A percentile compares a stretch with the other conserved stretches of the same genome.
These are phyloP conservation scores for Gracilaria gracilis DNA, from an alignment of 23 red algal genomes.

Conservation along the genomic window DNA sequence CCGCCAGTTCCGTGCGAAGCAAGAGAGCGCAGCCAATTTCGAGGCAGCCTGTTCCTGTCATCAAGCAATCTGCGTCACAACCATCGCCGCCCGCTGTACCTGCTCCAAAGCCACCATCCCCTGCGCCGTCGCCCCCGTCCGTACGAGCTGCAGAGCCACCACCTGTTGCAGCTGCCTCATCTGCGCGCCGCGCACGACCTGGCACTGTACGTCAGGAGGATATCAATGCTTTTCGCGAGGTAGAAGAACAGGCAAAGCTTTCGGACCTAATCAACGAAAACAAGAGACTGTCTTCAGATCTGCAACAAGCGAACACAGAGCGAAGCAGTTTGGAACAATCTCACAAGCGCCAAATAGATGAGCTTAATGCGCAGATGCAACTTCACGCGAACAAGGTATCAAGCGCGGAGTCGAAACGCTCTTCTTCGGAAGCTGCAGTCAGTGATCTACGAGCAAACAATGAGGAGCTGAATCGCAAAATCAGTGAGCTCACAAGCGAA, in stretches of 20 bases:
- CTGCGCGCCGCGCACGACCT: background rate
- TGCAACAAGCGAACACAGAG: constrained; percentile 18
- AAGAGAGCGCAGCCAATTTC: background rate
- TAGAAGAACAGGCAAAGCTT: background rate
- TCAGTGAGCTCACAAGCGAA: background rate
- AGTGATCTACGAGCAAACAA: background rate
- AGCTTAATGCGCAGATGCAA: background rate
- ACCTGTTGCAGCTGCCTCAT: background rate
- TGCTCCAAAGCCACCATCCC: background rate
- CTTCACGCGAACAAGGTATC: background rate
- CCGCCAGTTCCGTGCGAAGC: constrained; percentile 41
- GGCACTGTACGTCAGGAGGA: constrained; percentile 2
- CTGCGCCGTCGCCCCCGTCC: background rate
- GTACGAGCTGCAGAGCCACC: background rate
- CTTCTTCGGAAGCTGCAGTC: background rate
- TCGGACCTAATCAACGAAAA: background rate
- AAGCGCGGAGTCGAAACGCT: background rate
- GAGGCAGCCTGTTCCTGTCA: background rate
- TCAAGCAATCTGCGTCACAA: background rate
- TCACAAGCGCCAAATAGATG: constrained; percentile 28
- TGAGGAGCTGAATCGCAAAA: background rate
- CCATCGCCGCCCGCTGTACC: background rate
- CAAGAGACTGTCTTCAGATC: background rate
- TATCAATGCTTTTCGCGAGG: background rate
- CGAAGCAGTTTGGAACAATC: background rate